Evolutionary conservation across 192 early-diverging fungal species (phyloP), one percentile per base, ranked within the genome.

Genomic region (Coemansia sp.): DNA sequence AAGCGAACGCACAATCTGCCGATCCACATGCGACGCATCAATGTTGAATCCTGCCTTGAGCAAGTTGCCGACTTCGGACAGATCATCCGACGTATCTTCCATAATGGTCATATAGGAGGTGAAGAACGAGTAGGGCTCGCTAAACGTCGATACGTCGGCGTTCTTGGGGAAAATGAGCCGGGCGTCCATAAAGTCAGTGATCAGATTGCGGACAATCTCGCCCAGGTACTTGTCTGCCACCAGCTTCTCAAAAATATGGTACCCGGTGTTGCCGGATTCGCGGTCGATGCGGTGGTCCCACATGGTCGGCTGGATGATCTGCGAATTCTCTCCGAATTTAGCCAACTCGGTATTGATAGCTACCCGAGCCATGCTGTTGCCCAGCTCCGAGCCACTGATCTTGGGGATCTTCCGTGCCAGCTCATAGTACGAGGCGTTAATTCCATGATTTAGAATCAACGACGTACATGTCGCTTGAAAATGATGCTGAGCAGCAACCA

Each of bases 271-370:
- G 54, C 74, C 81, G 3, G 92, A 91, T 52, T 86, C 81, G 38
- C 89, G 81, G 65, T 96, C 93, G 30, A 96, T 51, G 15, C 84
- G 82, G 66, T 85, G 80, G 70, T 98, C 96, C 72, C 84, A 95
- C 60, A 82, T 81, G 31, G 91, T 94, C 21, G 86, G 47, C 18
- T 84, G 85, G 16, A 96, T 78, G 20, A 91, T 75, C 1, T 41
- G 36, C 20, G 72, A 70, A 46, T 92, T 82, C 44, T 79, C 83
- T 61, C 92, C 90, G 70, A 88, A 96, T 6, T 84, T 84, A 18
- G 94, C 96, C 83, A 91, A 91, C 78, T 98, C 96, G 43, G 90
- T 93, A 77, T 98, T 97, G 73, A 98, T 88, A 46, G 91, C 84
- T 84, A 98, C 93, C 0, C 57, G 50, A 7, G 54, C 31, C 16